Base-by-base conservation (phyloP, 148 eudicot species). In the Chenopodium album region DNA sequence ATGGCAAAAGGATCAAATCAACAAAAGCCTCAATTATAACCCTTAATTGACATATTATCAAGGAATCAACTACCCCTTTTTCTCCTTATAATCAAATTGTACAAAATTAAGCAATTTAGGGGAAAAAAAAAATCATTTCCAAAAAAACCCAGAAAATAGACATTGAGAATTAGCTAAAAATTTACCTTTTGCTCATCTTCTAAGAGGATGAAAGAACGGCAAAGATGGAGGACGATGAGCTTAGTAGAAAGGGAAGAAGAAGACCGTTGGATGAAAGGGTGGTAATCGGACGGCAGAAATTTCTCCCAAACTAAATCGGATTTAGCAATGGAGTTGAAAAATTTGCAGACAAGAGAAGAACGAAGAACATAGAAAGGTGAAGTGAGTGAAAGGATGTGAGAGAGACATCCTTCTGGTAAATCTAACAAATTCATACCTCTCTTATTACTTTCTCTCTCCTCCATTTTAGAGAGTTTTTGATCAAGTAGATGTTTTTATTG, bases 331-430 rank as follows among this genome's bases (percentile, higher is more conserved):
- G 79, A 77, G 28, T 67, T 26, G 23, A 85, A 85, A 37, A 50
- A 26, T n/a, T 67, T 81, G 62, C 79, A 81, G 64, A 85, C 84
- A 2, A 59, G 63, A 1, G 84, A 73, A 14, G 79, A 81, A 41
- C 87, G 74, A 47, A 77, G 82, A 23, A 78, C 83, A 19, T 85
- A 81, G 0, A 77, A n/a, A 1, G 87, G 87, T 4, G 87, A 77
- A 32, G 84, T 85, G 37, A 81, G 82, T 20, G 87, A 81, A 13
- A 85, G 81, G 17, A 85, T 81, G 66, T 81, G 76, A 28, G 79
- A 78, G 0, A 85, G 10, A n/a, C 87, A 85, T 0, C 72, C 79
- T 69, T 85, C 87, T 68, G 87, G 87, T 79, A 85, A 82, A 16
- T 78, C 87, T 29, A 85, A 78, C 76, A 85, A 78, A 63, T 68